Base-by-base conservation (phyloP, 1,284 basidiomycete species). In the Sanguinoderma infundibulare region DNA sequence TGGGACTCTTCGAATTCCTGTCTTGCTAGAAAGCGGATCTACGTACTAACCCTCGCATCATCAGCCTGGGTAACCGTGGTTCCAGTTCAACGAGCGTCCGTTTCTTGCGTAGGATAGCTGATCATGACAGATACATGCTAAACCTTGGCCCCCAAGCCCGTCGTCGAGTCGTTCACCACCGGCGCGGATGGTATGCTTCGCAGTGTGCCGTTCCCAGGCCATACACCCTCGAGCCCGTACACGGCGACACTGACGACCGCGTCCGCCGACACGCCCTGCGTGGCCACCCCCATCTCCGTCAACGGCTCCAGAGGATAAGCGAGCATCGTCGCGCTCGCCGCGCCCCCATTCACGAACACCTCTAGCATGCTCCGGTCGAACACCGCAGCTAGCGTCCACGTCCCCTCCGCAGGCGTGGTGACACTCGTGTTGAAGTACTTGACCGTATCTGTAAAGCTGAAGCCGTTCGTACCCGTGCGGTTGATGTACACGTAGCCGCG, bases 281-380 rank as follows among this genome's bases (percentile, higher is more conserved):
- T 54, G 20, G 36, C 22, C 28, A 65, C 9, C 53, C 34, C 42
- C 38, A 65, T 32, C 30, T 46, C 22, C 36, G 64, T 61, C 30
- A 66, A 52, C 47, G 59, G 57, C 49, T 61, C 53, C 39, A 57
- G 57, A 17, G 64, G 53, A 26, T 52, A 63, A 58, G 63, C 61
- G 39, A 56, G 30, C 52, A 52, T 40, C 17, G 64, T 66, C 38
- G 57, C 64, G 57, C 54, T 66, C 15, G 39, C 28, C 39, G 47
- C 57, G 40, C 64, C 64, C n/a, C 53, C 54, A 35, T 63, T 53
- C n/a, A 63, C 15, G 52, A 66, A 66, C n/a, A 66, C 59, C 30
- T 66, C 64, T 7, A 66, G 34, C 34, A 63, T 57, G 54, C 61
- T 63, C 52, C 61, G 44, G 38, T 66, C 64, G 22, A 63, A 38